Evolutionary conservation across 2,329 filamentous ascomycete species (phyloP).

Genomic region (Pseudovirgaria hyperparasitica): DNA sequence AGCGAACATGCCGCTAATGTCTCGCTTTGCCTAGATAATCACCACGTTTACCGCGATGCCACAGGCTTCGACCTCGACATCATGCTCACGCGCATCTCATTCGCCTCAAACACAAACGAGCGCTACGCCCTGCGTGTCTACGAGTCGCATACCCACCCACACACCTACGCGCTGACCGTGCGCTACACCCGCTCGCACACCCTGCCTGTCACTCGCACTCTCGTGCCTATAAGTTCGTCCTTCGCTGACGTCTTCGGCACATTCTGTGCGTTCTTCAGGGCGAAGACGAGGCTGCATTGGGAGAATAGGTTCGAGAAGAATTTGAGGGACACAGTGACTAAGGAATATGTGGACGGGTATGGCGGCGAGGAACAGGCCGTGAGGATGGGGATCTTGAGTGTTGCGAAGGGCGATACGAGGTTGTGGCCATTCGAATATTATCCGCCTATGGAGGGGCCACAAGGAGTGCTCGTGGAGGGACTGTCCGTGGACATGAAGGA

Average conservation of each 20-base stretch:
- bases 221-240: constrained; percentile 11
- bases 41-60: constrained; percentile 51
- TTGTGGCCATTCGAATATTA: constrained; percentile 1
- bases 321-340: too few relatives aligned
- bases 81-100: constrained; percentile 42
- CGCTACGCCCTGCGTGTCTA: constrained; percentile 30
- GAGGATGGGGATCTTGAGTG: neutral
- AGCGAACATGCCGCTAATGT: constrained; percentile 2
- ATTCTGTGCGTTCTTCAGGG: constrained; percentile 17
- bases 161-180: constrained; percentile 16
- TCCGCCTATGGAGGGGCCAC: neutral
- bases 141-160: constrained; percentile 18
- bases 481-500: too few relatives aligned
- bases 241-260: constrained; percentile 13
- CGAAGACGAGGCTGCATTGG: constrained; percentile 18
- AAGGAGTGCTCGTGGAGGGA: neutral
- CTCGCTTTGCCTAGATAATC: constrained; percentile 30
- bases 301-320: constrained; percentile 14
- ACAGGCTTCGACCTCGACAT: constrained; percentile 53
- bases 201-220: constrained; percentile 5
- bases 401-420: neutral
- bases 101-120: constrained; percentile 38
- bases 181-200: neutral
- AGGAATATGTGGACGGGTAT: too few relatives aligned
- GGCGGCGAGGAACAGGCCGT: neutral